Evolutionary conservation across 164 flowering plant species (phyloP).

Genomic region (Aristolochia contorta): DNA sequence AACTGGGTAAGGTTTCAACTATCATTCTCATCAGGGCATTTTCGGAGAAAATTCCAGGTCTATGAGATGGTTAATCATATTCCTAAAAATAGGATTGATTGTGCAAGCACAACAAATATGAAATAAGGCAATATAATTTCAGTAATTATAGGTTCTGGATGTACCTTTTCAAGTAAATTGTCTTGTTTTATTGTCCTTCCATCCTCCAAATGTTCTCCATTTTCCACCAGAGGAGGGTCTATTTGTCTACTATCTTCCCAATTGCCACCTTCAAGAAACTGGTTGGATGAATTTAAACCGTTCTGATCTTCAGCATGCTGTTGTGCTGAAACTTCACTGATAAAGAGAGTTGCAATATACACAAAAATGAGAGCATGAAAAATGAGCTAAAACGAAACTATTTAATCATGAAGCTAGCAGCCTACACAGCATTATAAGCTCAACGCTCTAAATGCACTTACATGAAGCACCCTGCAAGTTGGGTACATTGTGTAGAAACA

Average conservation of each 20-base stretch:
- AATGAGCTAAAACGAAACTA: neutral
- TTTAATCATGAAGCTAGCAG: neutral
- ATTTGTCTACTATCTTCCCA: conserved; percentile 17
- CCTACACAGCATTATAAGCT: neutral
- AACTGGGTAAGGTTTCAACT: too few species aligned
- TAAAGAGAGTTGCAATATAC: conserved; percentile 1
- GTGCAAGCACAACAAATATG: too few species aligned
- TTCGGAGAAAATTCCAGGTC: too few species aligned
- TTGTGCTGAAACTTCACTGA: conserved; percentile 23
- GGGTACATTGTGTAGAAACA: neutral
- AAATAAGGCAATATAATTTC: too few species aligned
- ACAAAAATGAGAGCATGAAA: neutral
- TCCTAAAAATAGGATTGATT: too few species aligned
- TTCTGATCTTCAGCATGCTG: conserved; percentile 16
- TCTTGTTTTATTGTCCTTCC: conserved; percentile 3
- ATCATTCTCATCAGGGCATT: too few species aligned
- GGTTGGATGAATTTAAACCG: conserved; percentile 12
- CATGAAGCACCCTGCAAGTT: too few species aligned
- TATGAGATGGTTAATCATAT: too few species aligned
- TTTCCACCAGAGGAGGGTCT: conserved; percentile 10
- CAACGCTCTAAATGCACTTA: neutral
- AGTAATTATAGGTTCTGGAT: neutral
- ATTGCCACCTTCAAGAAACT: conserved; percentile 19
- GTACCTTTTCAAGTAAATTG: neutral
- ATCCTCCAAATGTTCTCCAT: conserved; percentile 10